Evolutionary conservation across 202 grass and related monocot species (phyloP).

Genomic region (Cymbopogon flexuosus): DNA sequence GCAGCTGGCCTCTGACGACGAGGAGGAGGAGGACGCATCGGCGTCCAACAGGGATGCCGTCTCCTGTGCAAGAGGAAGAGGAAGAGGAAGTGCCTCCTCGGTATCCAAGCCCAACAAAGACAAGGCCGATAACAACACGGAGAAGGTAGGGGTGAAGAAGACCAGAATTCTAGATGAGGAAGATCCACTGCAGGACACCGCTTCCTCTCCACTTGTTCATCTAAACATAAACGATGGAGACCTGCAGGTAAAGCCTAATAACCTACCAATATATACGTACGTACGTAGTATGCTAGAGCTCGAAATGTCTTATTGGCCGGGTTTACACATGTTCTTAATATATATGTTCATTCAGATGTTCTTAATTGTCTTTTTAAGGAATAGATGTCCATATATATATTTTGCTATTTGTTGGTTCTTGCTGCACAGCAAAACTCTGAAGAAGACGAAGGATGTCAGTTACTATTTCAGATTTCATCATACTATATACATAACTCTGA

Average conservation of each 20-base stretch:
- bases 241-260: background rate
- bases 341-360: no score
- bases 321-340: no score
- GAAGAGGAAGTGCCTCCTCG: background rate
- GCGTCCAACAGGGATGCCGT: background rate
- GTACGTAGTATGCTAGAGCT: no score
- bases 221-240: background rate
- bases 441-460: no score
- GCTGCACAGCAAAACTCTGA: no score
- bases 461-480: no score
- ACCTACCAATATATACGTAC: background rate
- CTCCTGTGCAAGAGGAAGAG: background rate
- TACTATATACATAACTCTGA: no score
- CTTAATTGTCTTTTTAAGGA: no score
- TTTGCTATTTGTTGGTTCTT: no score
- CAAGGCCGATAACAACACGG: no score
- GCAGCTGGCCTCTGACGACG: background rate
- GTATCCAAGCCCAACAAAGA: background rate
- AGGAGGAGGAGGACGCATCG: background rate
- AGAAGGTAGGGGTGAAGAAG: background rate
- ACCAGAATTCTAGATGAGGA: background rate
- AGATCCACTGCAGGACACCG: slow-evolving; percentile 38
- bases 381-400: no score
- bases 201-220: background rate
- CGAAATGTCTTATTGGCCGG: background rate